phyloP scores from a whole-genome alignment of 176 grass and related monocot species.

The Chloris gayana region DNA sequence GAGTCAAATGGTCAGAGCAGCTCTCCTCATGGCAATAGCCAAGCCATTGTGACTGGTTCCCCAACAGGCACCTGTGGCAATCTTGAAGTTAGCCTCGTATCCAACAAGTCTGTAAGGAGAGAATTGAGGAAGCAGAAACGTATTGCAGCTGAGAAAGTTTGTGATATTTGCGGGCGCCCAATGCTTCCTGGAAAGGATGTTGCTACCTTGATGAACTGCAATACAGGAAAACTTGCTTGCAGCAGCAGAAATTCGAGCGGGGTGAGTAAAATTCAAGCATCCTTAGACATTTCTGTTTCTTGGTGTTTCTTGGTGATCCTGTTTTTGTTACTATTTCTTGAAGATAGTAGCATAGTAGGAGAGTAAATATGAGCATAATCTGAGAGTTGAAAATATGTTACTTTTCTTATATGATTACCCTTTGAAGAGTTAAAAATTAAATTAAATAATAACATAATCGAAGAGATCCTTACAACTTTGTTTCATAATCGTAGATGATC shows the following conservation, averaged over 20 bases:
- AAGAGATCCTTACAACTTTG: neutral
- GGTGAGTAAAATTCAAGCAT: slow-evolving; percentile 57
- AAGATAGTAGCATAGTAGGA: neutral
- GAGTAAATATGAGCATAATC: too few relatives aligned
- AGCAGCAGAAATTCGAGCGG: slow-evolving; percentile 91
- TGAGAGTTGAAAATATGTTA: too few relatives aligned
- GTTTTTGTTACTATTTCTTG: slow-evolving; percentile 12
- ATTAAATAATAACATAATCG: neutral
- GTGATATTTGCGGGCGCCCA: slow-evolving; percentile 92
- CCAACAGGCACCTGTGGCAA: slow-evolving; percentile 35
- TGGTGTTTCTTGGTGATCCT: neutral
- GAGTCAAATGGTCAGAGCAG: slow-evolving; percentile 53
- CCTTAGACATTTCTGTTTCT: slow-evolving; percentile 3
- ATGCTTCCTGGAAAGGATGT: slow-evolving; percentile 95
- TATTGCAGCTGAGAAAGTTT: slow-evolving; percentile 81
- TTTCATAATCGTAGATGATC: neutral
- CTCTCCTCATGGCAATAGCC: slow-evolving; percentile 32
- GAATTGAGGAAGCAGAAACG: slow-evolving; percentile 89
- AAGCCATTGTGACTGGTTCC: slow-evolving; percentile 41
- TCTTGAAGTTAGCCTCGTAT: slow-evolving; percentile 53
- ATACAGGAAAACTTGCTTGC: slow-evolving; percentile 82
- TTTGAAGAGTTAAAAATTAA: neutral
- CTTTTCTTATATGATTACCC: neutral
- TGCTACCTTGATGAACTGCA: slow-evolving; percentile 79
- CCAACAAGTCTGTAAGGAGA: slow-evolving; percentile 68